These are phyloP conservation scores for Ascochyta clinopodiicola DNA, from an alignment of 2,329 filamentous ascomycete genomes.

Conservation along the genomic window DNA sequence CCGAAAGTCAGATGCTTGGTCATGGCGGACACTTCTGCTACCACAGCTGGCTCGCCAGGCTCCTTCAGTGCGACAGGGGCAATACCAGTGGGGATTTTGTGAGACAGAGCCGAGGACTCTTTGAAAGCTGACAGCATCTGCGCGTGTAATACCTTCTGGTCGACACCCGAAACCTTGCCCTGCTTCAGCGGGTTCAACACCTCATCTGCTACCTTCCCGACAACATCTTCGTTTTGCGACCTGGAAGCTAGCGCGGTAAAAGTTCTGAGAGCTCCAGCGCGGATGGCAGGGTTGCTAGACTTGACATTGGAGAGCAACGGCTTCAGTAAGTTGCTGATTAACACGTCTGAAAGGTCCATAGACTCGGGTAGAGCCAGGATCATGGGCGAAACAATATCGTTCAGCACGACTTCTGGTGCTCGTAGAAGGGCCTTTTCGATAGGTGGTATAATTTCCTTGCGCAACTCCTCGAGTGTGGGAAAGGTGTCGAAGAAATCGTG, in stretches of 20 bases:
- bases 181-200: slow-evolving; percentile 79
- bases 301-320: slow-evolving; percentile 89
- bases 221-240: slow-evolving; percentile 63
- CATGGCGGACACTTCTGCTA: slow-evolving; percentile 76
- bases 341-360: slow-evolving; percentile 78
- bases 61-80: slow-evolving; percentile 78
- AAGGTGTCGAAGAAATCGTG: slow-evolving; percentile 84
- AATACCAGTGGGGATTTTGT: slow-evolving; percentile 71
- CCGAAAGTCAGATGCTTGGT: slow-evolving; percentile 69
- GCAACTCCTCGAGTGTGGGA: slow-evolving; percentile 74
- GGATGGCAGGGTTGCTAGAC: slow-evolving; percentile 81
- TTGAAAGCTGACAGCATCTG: slow-evolving; percentile 71
- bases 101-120: slow-evolving; percentile 66
- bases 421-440: slow-evolving; percentile 89
- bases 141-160: slow-evolving; percentile 82
- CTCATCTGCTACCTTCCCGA: slow-evolving; percentile 77
- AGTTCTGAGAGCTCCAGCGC: slow-evolving; percentile 75
- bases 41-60: slow-evolving; percentile 82
- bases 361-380: slow-evolving; percentile 70
- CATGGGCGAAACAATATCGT: slow-evolving; percentile 77
- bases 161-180: slow-evolving; percentile 81
- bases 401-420: slow-evolving; percentile 86
- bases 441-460: slow-evolving; percentile 76
- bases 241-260: slow-evolving; percentile 73
- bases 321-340: slow-evolving; percentile 78